Percentiles rank a stretch among this genome's conserved stretches.
These are phyloP conservation scores for Fusarium marasasianum DNA, from an alignment of 2,329 filamentous ascomycete genomes.

Conservation along the genomic window DNA sequence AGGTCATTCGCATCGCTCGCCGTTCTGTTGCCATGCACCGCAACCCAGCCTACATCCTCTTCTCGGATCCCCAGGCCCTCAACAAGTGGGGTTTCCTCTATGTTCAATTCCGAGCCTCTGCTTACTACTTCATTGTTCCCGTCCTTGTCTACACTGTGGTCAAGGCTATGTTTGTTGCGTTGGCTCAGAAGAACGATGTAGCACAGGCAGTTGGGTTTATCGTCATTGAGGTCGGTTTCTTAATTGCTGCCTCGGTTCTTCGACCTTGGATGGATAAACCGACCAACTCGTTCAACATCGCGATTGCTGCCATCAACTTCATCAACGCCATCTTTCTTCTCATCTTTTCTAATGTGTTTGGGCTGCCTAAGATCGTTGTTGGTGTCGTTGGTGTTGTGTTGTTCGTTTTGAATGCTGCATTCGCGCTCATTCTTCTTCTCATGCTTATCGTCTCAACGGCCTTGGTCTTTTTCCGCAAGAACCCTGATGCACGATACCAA, in stretches of 20 bases:
- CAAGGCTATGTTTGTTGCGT: slow-evolving; percentile 89
- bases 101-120: slow-evolving; percentile 93
- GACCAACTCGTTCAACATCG: slow-evolving; percentile 95
- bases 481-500: slow-evolving; percentile 93
- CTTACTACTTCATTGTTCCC: slow-evolving; percentile 94
- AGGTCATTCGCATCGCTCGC: slow-evolving; percentile 88
- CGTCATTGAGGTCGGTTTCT: slow-evolving; percentile 80
- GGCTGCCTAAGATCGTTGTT: slow-evolving; percentile 82
- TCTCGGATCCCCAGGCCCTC: slow-evolving; percentile 90
- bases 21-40: slow-evolving; percentile 91
- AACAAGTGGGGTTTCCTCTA: slow-evolving; percentile 99
- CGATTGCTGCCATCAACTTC: slow-evolving; percentile 90
- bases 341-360: slow-evolving; percentile 88
- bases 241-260: slow-evolving; percentile 81
- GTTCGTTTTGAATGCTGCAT: slow-evolving; percentile 86
- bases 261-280: slow-evolving; percentile 99
- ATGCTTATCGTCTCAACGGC: slow-evolving; percentile 73
- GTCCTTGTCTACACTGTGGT: slow-evolving; percentile 80
- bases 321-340: slow-evolving; percentile 89
- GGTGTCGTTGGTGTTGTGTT: slow-evolving; percentile 90
- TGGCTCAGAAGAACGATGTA: slow-evolving; percentile 75
- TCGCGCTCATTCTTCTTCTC: slow-evolving; percentile 82
- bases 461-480: slow-evolving; percentile 85
- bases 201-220: slow-evolving; percentile 85
- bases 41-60: slow-evolving; percentile 96